Base-by-base conservation (phyloP, 2,329 filamentous ascomycete genomes). In the Chaetomium olivaceum region DNA sequence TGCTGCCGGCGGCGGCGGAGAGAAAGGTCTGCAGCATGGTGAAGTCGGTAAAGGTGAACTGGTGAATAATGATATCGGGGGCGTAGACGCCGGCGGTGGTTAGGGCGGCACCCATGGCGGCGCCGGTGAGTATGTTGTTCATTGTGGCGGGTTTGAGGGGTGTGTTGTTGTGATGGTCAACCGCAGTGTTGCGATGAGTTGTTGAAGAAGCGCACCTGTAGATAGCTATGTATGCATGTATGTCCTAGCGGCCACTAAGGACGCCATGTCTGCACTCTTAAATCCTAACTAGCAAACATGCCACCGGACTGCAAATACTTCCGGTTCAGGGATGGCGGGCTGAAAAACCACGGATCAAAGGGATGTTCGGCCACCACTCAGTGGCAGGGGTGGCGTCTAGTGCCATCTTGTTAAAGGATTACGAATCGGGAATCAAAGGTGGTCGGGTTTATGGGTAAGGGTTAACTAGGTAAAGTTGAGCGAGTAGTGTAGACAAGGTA, bases 1-100 rank as follows among this genome's bases (percentile, higher is more conserved):
- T 83, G 76, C 85, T 89, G 70, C 80, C 82, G 29, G 85, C 87
- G 11, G 85, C 85, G 3, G 87, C 89, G 1, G 84, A 81, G 4
- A 90, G 76, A 71, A 91, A 90, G 11, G 82, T 81, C 75, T 89
- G 83, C 33, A 88, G 73, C 88, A 91, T 90, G 73, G 88, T 86
- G 76, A 84, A 89, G 72, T 88, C 83, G 57, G 82, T 76, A 55
- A 89, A 78, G 27, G 79, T 80, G 77, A 91, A 82, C 77, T 91
- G 89, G 9, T 80, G 77, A 64, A 86, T 75, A 70, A 91, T 87
- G 56, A 88, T 80, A 0, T 81, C 77, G 0, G 88, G 88, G 46
- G 83, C 78, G 71, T 85, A 84, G 63, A 90, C 85, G 33, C 87
- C 87, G 1, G 87, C 81, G 3, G 81, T 83, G 36, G 85, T 80